These are phyloP conservation scores for Termitomyces sp. DNA, from an alignment of 768 basidiomycete genomes.

Conservation along the genomic window DNA sequence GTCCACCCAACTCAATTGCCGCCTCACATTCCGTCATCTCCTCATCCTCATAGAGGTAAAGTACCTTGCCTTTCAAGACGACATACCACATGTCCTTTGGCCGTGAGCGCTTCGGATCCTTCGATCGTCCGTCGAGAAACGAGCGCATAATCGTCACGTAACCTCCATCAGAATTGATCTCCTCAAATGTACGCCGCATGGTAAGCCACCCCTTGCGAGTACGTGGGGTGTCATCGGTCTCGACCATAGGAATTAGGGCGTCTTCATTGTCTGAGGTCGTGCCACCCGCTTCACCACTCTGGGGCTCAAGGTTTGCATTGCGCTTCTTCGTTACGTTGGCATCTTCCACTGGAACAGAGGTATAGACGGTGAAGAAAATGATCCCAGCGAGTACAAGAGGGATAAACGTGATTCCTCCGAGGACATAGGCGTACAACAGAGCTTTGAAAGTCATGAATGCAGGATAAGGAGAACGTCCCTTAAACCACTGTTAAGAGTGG, in stretches of 20 bases:
- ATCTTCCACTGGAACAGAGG: constrained; percentile 77
- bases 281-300: constrained; percentile 26
- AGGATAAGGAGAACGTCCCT: not conserved
- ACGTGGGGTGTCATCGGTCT: constrained; percentile 55
- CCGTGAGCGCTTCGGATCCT: constrained; percentile 77
- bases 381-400: constrained; percentile 64
- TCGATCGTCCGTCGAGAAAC: constrained; percentile 77
- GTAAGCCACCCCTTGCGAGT: constrained; percentile 82
- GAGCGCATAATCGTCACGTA: constrained; percentile 81
- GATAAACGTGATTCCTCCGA: constrained; percentile 89
- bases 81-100: constrained; percentile 94
- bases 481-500: constrained; percentile 9
- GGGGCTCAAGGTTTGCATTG: constrained; percentile 28
- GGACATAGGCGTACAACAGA: constrained; percentile 78
- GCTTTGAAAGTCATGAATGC: constrained; percentile 62
- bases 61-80: constrained; percentile 84
- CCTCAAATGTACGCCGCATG: constrained; percentile 76
- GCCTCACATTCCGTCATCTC: constrained; percentile 86
- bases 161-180: constrained; percentile 55
- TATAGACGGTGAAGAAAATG: constrained; percentile 70
- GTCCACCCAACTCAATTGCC: constrained; percentile 80
- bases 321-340: constrained; percentile 40
- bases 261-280: constrained; percentile 24
- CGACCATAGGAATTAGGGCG: constrained; percentile 21
- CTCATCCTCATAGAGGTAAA: constrained; percentile 95